Base-by-base conservation (phyloP, 495 filamentous ascomycete genomes). In the Annulohypoxylon maeteangense region DNA sequence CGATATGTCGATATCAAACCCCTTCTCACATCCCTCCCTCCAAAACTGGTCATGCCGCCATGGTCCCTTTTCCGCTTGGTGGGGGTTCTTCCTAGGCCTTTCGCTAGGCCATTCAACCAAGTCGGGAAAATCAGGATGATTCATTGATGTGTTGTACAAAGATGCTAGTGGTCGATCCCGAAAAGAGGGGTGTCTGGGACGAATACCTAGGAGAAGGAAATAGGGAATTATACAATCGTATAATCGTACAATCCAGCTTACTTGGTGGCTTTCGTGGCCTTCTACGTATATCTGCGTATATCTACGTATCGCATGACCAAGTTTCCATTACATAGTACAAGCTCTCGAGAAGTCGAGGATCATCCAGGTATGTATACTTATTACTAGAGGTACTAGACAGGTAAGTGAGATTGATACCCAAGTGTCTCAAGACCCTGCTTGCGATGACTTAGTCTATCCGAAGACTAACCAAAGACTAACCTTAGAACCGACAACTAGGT, bases 71-170 rank as follows among this genome's bases (percentile, higher is more conserved):
- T 62, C 70, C 70, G 70, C 62, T 27, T 51, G 55, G 65, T 66
- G 60, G 70, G 55, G 61, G 65, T 65, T 27, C 32, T 32, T 27
- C 12, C 47, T 29, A 48, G 45, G 45, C 45, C 45, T 23, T 32
- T 44, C 54, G 25, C 61, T 62, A 51, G 60, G 55, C 50, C 23
- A 68, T 73, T 40, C 50, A 68, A 62, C 64, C 70, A 69, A 62
- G 70, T 73, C 70, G 70, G 70, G 70, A 73, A 69, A 69, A 66
- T 65, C 70, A 73, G 65, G 70, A 65, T 73, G 65, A 68, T 69
- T 68, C 70, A 73, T 68, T 59, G 70, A 73, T 73, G 70, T 66
- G 70, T 73, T 73, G 70, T 73, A 73, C 70, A 73, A 66, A 38
- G 55, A 68, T 66, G 34, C 40, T 48, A 73, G 54, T 73, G 70